Percentiles rank a stretch among this genome's conserved stretches.
Conservation (phyloP, 331 rosid species). For the Pyracantha coccinea region DNA sequence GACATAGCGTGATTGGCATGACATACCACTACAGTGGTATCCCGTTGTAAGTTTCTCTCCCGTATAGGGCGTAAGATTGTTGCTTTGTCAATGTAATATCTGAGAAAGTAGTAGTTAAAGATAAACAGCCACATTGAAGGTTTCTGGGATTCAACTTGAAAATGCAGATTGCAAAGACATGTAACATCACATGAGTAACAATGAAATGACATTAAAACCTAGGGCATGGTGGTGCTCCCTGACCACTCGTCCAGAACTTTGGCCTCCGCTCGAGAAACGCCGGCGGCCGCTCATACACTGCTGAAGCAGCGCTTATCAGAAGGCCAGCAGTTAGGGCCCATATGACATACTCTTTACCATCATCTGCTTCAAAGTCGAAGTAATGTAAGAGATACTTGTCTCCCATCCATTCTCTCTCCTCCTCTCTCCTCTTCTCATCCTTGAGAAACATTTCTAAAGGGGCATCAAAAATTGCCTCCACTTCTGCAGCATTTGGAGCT, state of each 20-base stretch:
- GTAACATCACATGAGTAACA: no score
- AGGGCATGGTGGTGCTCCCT: slow-evolving; percentile 6
- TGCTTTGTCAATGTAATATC: no score
- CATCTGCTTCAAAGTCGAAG: slow-evolving; percentile 49
- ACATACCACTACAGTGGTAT: no score
- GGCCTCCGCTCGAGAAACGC: slow-evolving; percentile 67
- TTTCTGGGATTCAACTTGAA: no score
- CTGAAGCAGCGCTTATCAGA: slow-evolving; percentile 54
- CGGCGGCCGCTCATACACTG: slow-evolving; percentile 49
- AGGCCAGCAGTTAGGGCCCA: slow-evolving; percentile 95
- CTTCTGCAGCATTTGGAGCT: slow-evolving; percentile 58
- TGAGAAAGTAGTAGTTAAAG: no score
- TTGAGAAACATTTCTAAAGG: slow-evolving; percentile 90
- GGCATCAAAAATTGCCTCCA: slow-evolving; percentile 67
- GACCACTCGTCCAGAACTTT: slow-evolving; percentile 42
- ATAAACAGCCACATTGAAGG: no score
- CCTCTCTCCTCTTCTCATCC: slow-evolving; percentile 74
- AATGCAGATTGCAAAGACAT: no score
- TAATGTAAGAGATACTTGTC: slow-evolving; percentile 51
- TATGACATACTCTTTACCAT: slow-evolving; percentile 43
- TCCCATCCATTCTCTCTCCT: slow-evolving; percentile 69
- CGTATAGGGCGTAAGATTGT: no score
- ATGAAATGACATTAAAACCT: neutral
- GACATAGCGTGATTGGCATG: no score
- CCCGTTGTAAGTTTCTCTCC: no score